Evolutionary conservation across 306 rosid species (phyloP), one percentile per base, ranked within the genome.

Genomic region (Lathyrus tuberosus): DNA sequence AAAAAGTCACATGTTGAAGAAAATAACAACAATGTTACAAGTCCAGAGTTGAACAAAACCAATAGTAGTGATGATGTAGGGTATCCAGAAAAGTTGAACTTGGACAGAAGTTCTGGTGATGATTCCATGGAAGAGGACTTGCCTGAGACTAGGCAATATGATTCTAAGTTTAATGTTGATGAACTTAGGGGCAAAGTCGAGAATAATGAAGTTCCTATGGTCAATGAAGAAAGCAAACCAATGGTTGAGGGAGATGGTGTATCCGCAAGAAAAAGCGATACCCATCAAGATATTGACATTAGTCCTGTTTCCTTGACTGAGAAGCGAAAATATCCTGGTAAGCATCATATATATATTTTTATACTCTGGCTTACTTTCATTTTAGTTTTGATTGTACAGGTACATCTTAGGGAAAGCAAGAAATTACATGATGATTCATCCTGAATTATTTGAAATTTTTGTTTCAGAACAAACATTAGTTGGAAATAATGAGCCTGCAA

Each of bases 41-140:
- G 81, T 72, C 76, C 81, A 47, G 84, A 76, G 64, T 62, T 82
- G 67, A 76, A 79, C 70, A 82, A 82, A 69, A 67, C 71, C 71
- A 79, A 71, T 79, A 66, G 76, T 70, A 62, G 73, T 71, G 83
- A 76, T 54, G 95, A 91, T 83, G 83, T 79, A 71, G 97, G 88
- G 81, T 86, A 89, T 85, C 82, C 89, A 2, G 99, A 94, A 83
- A 86, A 87, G 83, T 81, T 94, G 80, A 91, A 94, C 83, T 79
- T 94, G 73, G 99, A 94, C 82, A 85, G 96, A 82, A 94, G 99
- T 87, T 89, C 97, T 77, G 97, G 97, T 65, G 99, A 94, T 80
- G 97, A 94, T 87, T 94, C 99, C 41, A 91, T 94, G 87, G 97
- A 91, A 69, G 99, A 91, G 80, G 99, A 94, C 87, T 79, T 86